Percentiles rank a stretch among this genome's conserved stretches.
phyloP scores from a whole-genome alignment of 1,284 basidiomycete species.

The Ustilago tritici region DNA sequence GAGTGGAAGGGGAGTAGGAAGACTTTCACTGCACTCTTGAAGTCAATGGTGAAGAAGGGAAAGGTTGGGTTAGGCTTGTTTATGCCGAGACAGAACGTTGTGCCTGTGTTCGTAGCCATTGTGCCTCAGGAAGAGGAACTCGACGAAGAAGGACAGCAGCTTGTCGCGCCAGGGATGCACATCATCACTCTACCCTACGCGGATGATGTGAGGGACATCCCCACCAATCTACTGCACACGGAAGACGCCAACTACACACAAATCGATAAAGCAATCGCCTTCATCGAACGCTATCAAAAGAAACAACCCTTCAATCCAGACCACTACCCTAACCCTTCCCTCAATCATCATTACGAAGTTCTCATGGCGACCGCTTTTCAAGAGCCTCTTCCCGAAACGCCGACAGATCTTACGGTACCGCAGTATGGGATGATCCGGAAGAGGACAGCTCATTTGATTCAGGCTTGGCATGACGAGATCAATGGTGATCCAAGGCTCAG shows the following conservation, averaged over 20 bases:
- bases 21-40: constrained; percentile 87
- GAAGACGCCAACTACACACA: constrained; percentile 77
- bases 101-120: constrained; percentile 85
- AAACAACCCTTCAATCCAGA: constrained; percentile 85
- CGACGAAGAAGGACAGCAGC: constrained; percentile 76
- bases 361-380: constrained; percentile 91
- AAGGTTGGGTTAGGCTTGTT: constrained; percentile 84
- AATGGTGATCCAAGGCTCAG: constrained; percentile 73
- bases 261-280: constrained; percentile 77
- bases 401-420: constrained; percentile 84
- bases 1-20: constrained; percentile 88
- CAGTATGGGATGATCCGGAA: constrained; percentile 83
- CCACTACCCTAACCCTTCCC: constrained; percentile 87
- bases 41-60: constrained; percentile 83
- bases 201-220: constrained; percentile 88
- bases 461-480: constrained; percentile 80
- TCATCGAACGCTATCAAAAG: constrained; percentile 84
- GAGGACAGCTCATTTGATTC: constrained; percentile 80
- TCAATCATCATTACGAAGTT: constrained; percentile 88
- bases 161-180: constrained; percentile 89
- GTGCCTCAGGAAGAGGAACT: constrained; percentile 83
- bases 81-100: constrained; percentile 78
- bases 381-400: constrained; percentile 73
- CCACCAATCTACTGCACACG: constrained; percentile 67
- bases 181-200: constrained; percentile 90